A percentile compares a stretch with the other conserved stretches of the same genome.
Conservation (phyloP, 1,139 yeast species). For the Blastobotrys indianensis region DNA sequence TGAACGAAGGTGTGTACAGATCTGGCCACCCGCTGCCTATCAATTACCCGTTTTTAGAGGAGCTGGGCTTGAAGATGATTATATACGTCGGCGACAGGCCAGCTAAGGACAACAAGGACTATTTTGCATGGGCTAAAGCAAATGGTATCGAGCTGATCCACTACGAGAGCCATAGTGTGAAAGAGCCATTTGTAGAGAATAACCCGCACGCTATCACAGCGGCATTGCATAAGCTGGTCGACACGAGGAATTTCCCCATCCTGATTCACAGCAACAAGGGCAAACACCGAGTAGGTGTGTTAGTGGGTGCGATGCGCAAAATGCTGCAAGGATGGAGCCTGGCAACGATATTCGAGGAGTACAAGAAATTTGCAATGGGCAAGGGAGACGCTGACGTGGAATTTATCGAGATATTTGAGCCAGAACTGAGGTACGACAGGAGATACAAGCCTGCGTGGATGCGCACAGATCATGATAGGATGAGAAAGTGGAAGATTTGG, state of each 20-base stretch:
- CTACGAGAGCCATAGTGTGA: slow-evolving; percentile 62
- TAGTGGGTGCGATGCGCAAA: slow-evolving; percentile 83
- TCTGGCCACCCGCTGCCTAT: slow-evolving; percentile 91
- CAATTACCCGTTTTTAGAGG: slow-evolving; percentile 72
- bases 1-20: slow-evolving; percentile 80
- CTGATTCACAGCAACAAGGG: slow-evolving; percentile 92
- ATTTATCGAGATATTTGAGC: slow-evolving; percentile 29
- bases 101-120: slow-evolving; percentile 52
- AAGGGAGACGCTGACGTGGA: slow-evolving; percentile 81
- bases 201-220: slow-evolving; percentile 52
- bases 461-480: slow-evolving; percentile 9
- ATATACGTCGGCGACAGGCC: slow-evolving; percentile 63
- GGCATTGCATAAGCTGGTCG: slow-evolving; percentile 60
- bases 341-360: slow-evolving; percentile 90
- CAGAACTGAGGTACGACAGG: slow-evolving; percentile 26
- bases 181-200: slow-evolving; percentile 63
- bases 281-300: slow-evolving; percentile 86
- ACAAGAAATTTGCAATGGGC: slow-evolving; percentile 86
- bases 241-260: slow-evolving; percentile 74
- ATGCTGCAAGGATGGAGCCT: slow-evolving; percentile 87
- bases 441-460: slow-evolving; percentile 32
- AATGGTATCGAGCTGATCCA: slow-evolving; percentile 56
- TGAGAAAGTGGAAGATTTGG: neutral
- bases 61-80: slow-evolving; percentile 66
- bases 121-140: slow-evolving; percentile 56